Evolutionary conservation across 345 rosid genomes (phyloP), one percentile per base, ranked within the genome.

Genomic region (Firmiana major): DNA sequence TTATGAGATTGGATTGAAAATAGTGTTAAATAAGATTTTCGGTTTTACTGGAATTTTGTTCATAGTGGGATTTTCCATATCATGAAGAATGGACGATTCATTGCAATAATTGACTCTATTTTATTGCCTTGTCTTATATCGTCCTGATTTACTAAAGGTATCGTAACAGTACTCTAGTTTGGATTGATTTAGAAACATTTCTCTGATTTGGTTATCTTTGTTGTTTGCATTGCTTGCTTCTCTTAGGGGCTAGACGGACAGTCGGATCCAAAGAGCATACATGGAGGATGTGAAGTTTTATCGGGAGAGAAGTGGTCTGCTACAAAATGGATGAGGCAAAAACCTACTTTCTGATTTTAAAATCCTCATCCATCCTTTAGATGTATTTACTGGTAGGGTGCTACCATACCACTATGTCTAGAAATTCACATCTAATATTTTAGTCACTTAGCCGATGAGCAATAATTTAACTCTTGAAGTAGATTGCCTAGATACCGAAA

Each of bases 241-340:
- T 73, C 59, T 49, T 85, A 93, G 97, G 97, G 98, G 48, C 79
- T 93, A 5, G 91, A 93, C 6, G 99, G 98, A 67, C 86, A 91
- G 63, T 90, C 97, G 17, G 97, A 95, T 86, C 91, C 92, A 6
- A 90, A 81, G 43, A 93, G 94, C 89, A 79, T 95, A 71, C 97
- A 95, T 58, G 99, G 97, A 48, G 99, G 99, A 81, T 95, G 99
- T 53, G 91, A 92, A 86, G 97, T 95, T 69, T 79, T 92, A 57
- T 74, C 91, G 0, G 97, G 97, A 58, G 97, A 92, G 86, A 95
- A 95, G 80, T 92, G 99, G 99, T 95, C 98, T 16, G 97, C 98
- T 77, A 95, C 99, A 28, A 95, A 95, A 88, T 93, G 97, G 98
- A 92, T 93, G 97, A 90, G 98, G 80, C 94, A 89, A 85, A 88